phyloP scores from a whole-genome alignment of 768 basidiomycete genomes.

The Dentipellis fragilis region DNA sequence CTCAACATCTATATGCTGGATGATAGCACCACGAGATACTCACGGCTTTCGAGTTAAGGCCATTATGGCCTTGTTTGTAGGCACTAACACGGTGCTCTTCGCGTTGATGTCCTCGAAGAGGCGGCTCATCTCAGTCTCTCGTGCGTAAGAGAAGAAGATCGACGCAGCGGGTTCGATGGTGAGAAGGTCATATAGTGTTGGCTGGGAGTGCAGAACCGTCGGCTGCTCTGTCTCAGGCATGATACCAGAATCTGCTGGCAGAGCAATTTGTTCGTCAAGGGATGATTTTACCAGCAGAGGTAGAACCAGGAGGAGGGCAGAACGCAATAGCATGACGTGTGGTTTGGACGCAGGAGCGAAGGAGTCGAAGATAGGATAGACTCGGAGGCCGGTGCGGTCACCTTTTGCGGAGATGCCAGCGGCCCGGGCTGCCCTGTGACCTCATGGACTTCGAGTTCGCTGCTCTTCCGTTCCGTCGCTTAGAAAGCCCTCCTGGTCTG shows the following conservation, averaged over 20 bases:
- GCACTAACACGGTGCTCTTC: constrained; percentile 59
- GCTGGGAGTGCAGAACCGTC: constrained; percentile 16
- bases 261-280: not conserved
- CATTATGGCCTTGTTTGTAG: constrained; percentile 85
- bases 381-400: too few relatives aligned
- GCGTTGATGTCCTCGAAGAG: constrained; percentile 27
- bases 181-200: constrained; percentile 64
- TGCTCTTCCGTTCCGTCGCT: too few relatives aligned
- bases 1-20: too few relatives aligned
- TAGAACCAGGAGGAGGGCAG: not conserved
- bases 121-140: constrained; percentile 54
- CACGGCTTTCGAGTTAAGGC: constrained; percentile 75
- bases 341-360: too few relatives aligned
- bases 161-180: constrained; percentile 68
- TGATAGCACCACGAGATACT: constrained; percentile 20
- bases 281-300: not conserved
- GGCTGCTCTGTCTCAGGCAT: not conserved
- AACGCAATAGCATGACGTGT: too few relatives aligned
- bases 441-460: too few relatives aligned
- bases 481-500: too few relatives aligned
- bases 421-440: too few relatives aligned
- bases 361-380: too few relatives aligned
- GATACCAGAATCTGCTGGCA: not conserved
- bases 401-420: too few relatives aligned
- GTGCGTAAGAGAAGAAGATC: constrained; percentile 78